Percentiles rank a stretch among this genome's conserved stretches.
Evolutionary conservation across 768 basidiomycete species (phyloP).

Genomic region (Lentinula boryana): DNA sequence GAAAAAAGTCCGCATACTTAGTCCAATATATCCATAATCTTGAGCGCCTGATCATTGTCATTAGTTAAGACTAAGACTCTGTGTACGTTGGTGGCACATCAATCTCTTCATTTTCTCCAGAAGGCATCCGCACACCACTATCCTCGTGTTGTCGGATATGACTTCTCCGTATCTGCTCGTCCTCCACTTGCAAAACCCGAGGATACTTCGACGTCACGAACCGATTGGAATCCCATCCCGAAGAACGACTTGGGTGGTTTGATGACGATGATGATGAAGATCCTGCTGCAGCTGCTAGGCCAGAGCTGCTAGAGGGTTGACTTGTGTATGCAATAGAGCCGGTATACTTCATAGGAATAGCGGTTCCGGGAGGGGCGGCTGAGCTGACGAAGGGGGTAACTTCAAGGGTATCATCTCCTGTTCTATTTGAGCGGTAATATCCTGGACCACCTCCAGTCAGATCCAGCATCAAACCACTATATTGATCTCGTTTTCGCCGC

Average conservation of each 20-base stretch:
- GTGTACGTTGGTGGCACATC: constrained; percentile 2
- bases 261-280: not conserved
- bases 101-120: not conserved
- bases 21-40: not conserved
- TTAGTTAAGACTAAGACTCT: not conserved
- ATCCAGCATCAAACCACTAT: not conserved
- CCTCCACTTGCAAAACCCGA: not conserved
- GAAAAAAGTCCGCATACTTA: not conserved
- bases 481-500: not conserved
- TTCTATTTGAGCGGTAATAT: not conserved
- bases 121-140: not conserved
- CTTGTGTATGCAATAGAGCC: not conserved
- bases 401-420: not conserved
- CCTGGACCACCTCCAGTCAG: not conserved
- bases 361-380: not conserved
- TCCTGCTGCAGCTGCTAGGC: not conserved
- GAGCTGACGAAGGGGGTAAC: not conserved
- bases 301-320: not conserved
- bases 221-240: not conserved
- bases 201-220: not conserved
- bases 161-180: not conserved
- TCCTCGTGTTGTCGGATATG: not conserved
- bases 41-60: not conserved
- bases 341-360: not conserved
- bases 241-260: not conserved